A percentile compares a stretch with the other conserved stretches of the same genome.
These are phyloP conservation scores for Eutrema japonicum DNA, from an alignment of 345 rosid genomes.

Conservation along the genomic window DNA sequence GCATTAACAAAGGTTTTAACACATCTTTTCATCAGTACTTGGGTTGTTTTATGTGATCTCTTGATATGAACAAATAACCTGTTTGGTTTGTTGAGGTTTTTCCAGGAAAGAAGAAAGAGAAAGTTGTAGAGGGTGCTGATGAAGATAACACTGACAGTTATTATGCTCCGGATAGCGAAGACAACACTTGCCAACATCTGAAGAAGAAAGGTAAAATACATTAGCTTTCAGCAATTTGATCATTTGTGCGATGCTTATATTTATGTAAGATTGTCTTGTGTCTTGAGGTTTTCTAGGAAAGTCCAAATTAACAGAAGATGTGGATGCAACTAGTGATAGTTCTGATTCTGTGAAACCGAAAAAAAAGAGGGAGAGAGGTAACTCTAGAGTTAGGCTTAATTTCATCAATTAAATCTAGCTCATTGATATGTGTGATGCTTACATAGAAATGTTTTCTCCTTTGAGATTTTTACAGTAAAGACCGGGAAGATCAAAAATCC, in stretches of 20 bases:
- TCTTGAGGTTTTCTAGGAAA: neutral
- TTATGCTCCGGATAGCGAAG: conserved; percentile 4
- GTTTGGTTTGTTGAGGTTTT: conserved; percentile 27
- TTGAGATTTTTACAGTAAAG: neutral
- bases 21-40: neutral
- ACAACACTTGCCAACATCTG: no score
- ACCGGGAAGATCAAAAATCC: conserved; percentile 9
- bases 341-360: conserved; percentile 1
- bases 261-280: conserved; percentile 4
- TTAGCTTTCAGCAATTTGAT: conserved; percentile 10
- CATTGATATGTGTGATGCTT: conserved; percentile 4
- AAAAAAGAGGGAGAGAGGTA: conserved; percentile 23
- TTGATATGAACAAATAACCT: neutral
- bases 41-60: conserved; percentile 2
- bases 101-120: conserved; percentile 16
- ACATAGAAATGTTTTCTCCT: neutral
- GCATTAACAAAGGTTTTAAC: conserved; percentile 18
- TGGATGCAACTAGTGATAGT: neutral
- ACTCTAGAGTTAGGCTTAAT: neutral
- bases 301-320: neutral
- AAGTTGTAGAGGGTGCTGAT: conserved; percentile 3
- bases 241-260: neutral
- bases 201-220: conserved; percentile 16
- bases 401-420: neutral
- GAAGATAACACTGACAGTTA: conserved; percentile 13